Conservation (phyloP, 2,329 filamentous ascomycete species). For the Colletotrichum shisoi region DNA sequence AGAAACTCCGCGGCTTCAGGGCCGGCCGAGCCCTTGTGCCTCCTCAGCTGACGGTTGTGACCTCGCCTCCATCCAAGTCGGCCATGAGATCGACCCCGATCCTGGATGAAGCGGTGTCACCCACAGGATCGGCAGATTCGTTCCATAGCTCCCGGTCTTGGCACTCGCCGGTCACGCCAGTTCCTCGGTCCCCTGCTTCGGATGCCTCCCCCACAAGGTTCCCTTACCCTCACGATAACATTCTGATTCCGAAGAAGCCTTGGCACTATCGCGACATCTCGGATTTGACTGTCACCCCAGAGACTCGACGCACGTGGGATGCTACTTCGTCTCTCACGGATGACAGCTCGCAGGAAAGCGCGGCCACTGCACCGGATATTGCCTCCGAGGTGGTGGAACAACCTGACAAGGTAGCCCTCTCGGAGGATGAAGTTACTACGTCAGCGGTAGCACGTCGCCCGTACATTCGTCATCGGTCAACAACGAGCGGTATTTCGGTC, state of each 20-base stretch:
- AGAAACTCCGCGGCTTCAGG: slow-evolving; percentile 46
- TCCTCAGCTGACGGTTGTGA: slow-evolving; percentile 46
- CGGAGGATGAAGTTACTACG: slow-evolving; percentile 36
- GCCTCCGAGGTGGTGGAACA: slow-evolving; percentile 26
- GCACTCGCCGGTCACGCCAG: slow-evolving; percentile 56
- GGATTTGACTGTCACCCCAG: slow-evolving; percentile 48
- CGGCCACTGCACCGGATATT: slow-evolving; percentile 42
- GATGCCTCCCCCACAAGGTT: slow-evolving; percentile 48
- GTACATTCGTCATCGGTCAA: slow-evolving; percentile 62
- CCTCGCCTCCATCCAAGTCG: slow-evolving; percentile 52
- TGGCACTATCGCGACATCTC: slow-evolving; percentile 47
- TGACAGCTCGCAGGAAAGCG: slow-evolving; percentile 44
- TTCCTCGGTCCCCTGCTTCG: slow-evolving; percentile 57
- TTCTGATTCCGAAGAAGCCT: slow-evolving; percentile 48
- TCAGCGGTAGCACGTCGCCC: slow-evolving; percentile 48
- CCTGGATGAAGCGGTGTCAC: slow-evolving; percentile 49
- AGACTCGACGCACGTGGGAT: slow-evolving; percentile 45
- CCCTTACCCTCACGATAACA: slow-evolving; percentile 53
- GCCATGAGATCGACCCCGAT: slow-evolving; percentile 33
- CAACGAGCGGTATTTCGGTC: slow-evolving; percentile 59
- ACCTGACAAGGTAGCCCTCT: slow-evolving; percentile 25
- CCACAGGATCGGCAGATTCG: slow-evolving; percentile 59
- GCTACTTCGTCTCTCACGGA: slow-evolving; percentile 44
- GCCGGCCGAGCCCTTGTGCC: slow-evolving; percentile 45
- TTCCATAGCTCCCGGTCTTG: slow-evolving; percentile 64